Base-by-base conservation (phyloP, 2,329 filamentous ascomycete genomes). In the Pezicula radicicola region DNA sequence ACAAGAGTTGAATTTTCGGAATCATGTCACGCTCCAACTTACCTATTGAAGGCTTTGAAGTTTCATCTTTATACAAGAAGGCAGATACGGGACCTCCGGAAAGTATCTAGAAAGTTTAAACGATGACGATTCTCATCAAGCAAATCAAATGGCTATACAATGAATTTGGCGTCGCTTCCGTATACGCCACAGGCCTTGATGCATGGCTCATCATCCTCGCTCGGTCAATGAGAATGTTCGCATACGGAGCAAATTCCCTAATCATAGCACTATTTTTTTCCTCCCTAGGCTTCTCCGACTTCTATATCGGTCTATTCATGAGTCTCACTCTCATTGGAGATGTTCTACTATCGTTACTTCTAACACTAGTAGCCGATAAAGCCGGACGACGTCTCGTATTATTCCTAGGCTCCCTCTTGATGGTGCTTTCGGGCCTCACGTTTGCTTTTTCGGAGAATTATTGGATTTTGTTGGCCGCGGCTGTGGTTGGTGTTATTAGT, bases 221-320 rank as follows among this genome's bases (percentile, higher is more conserved):
- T 55, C 76, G 82, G 33, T 80, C 82, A 61, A 71, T 81, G 6
- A 78, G 84, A 2, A 76, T 85, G 54, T 77, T 83, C 48, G 84
- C 81, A 5, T 87, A 85, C 55, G 83, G 83, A 42, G 71, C 73
- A 2, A 79, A 77, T 10, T 78, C 77, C 0, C 73, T 84, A 4
- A 74, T 83, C 51, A 70, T 83, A 2, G 81, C 81, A 13, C 70
- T 77, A 19, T 84, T 79, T 59, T 74, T 86, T 37, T 72, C 73
- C 3, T 70, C 69, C 2, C 70, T 84, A 0, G 71, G 70, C 9
- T 71, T 78, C 48, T 73, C 77, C 1, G 74, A 81, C 54, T 70
- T 73, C 0, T 68, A 68, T n/a, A 79, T 83, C 52, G 83, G 83
- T 3, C 66, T 84, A 1, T 85, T 86, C 68, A 85, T 86, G 82